These are phyloP conservation scores for Hibiscus tridactylites DNA, from an alignment of 345 rosid species.

Conservation along the genomic window DNA sequence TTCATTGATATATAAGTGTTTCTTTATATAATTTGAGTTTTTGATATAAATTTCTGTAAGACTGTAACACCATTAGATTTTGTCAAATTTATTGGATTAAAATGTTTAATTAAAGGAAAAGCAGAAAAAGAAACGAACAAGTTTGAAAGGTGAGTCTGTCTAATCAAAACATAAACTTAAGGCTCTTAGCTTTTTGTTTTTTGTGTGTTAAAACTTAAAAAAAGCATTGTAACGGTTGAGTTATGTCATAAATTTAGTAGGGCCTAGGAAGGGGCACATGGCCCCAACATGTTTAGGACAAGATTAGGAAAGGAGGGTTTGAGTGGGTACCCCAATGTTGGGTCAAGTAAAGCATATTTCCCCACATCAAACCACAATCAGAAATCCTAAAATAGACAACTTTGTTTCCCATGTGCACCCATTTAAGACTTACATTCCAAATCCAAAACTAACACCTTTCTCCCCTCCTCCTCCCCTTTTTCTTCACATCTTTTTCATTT, in stretches of 20 bases:
- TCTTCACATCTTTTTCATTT: too few relatives aligned
- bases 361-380: slow-evolving; percentile 45
- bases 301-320: slow-evolving; percentile 36
- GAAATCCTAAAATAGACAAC: slow-evolving; percentile 52
- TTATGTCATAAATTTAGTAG: slow-evolving; percentile 11
- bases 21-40: too few relatives aligned
- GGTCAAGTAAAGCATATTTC: slow-evolving; percentile 56
- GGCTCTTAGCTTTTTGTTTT: neutral
- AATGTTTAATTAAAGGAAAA: neutral
- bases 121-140: neutral
- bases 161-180: neutral
- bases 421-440: slow-evolving; percentile 70
- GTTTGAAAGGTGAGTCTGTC: slow-evolving; percentile 3
- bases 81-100: neutral
- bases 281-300: slow-evolving; percentile 82
- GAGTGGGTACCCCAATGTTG: slow-evolving; percentile 44
- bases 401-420: slow-evolving; percentile 80
- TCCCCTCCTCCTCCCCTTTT: neutral
- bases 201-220: neutral
- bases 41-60: too few relatives aligned
- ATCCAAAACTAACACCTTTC: neutral
- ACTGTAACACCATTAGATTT: neutral
- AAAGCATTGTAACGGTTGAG: slow-evolving; percentile 12
- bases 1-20: too few relatives aligned
- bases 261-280: slow-evolving; percentile 36